A percentile compares a stretch with the other conserved stretches of the same genome.
Evolutionary conservation across 2,329 filamentous ascomycete genomes (phyloP).

Genomic region (Fusarium abutilonis): DNA sequence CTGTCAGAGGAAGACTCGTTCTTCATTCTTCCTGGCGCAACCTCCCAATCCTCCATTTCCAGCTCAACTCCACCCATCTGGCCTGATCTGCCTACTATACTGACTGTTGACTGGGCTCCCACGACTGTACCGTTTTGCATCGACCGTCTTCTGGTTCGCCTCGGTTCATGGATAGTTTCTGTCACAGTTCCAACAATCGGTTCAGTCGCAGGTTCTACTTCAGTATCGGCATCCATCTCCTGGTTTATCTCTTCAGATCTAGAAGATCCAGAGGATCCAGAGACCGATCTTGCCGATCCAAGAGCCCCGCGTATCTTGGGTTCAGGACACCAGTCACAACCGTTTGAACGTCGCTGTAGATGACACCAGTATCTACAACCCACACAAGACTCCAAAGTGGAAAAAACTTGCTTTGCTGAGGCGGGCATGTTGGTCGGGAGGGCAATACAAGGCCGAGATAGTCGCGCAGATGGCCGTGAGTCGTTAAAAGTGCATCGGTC

Average conservation of each 20-base stretch:
- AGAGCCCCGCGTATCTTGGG: not conserved
- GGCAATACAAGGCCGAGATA: constrained; percentile 46
- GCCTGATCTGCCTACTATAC: not conserved
- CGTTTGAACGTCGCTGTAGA: constrained; percentile 39
- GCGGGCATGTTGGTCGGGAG: constrained; percentile 37
- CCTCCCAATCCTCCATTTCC: constrained; percentile 58
- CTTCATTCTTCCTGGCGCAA: constrained; percentile 55
- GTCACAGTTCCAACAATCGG: not conserved
- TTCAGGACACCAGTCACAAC: constrained; percentile 42
- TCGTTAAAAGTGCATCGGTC: constrained; percentile 32
- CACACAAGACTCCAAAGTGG: constrained; percentile 41
- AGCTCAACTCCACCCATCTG: constrained; percentile 32
- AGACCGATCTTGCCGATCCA: constrained; percentile 6
- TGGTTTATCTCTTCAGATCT: not conserved
- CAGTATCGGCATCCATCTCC: constrained; percentile 18
- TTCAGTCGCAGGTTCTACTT: not conserved
- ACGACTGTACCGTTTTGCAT: not conserved
- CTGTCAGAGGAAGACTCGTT: constrained; percentile 48
- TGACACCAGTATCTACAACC: constrained; percentile 47
- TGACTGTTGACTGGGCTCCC: not conserved
- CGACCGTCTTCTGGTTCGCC: not conserved
- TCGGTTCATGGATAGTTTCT: not conserved
- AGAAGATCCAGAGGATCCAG: constrained; percentile 4
- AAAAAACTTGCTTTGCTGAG: constrained; percentile 36
- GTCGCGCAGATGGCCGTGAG: constrained; percentile 21